Conservation (phyloP, 495 filamentous ascomycete genomes). For the Cladorrhinum samala region DNA sequence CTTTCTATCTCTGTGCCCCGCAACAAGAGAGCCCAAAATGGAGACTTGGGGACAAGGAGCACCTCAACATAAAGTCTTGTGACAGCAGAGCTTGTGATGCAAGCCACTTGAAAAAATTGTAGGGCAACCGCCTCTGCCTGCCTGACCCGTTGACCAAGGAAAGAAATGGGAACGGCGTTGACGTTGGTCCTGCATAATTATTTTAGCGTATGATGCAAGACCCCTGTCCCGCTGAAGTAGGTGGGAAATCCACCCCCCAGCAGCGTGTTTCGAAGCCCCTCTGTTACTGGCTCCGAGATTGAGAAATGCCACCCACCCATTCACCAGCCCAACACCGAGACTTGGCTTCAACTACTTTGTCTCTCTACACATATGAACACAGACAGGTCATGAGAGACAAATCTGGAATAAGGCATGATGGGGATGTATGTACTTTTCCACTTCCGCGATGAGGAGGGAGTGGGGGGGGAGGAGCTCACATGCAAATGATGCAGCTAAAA, state of each 20-base stretch:
- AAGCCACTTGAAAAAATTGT: conserved; percentile 3
- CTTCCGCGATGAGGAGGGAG: not conserved
- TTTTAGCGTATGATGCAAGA: conserved; percentile 5
- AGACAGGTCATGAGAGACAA: no score
- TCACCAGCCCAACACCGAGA: no score
- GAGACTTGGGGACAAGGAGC: not conserved
- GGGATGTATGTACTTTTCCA: not conserved
- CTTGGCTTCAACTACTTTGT: no score
- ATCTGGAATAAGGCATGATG: no score
- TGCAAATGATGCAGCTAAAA: conserved; percentile 1
- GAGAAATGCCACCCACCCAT: not conserved
- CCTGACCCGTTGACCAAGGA: conserved; percentile 3
- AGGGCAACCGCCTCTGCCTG: conserved; percentile 2
- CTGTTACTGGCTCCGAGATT: conserved; percentile 1
- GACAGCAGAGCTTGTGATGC: conserved; percentile 10
- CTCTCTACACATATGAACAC: no score
- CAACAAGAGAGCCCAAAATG: no score
- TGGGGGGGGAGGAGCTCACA: not conserved
- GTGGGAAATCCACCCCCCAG: conserved; percentile 6
- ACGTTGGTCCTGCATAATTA: conserved; percentile 11
- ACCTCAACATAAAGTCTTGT: not conserved
- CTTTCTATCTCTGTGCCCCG: no score
- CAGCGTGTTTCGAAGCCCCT: conserved; percentile 1
- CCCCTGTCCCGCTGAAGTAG: conserved; percentile 11
- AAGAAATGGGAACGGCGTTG: conserved; percentile 6